phyloP scores from a whole-genome alignment of 2,329 filamentous ascomycete species.

The Penicillium sp. region DNA sequence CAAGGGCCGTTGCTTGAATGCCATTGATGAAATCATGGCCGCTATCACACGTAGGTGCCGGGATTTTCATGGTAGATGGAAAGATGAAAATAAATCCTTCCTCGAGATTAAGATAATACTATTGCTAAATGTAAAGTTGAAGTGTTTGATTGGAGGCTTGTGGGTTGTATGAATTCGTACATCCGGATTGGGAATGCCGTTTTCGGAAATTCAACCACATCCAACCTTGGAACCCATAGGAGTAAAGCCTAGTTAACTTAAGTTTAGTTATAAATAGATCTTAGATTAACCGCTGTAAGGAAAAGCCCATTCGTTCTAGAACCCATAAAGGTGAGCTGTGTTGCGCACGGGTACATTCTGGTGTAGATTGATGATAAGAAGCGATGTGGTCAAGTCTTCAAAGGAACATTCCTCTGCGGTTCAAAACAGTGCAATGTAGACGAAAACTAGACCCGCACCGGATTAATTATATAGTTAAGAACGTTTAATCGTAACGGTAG shows the following conservation, averaged over 20 bases:
- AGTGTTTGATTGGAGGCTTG: neutral
- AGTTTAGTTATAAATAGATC: neutral
- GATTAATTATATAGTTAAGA: neutral
- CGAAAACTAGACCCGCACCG: neutral
- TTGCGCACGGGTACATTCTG: neutral
- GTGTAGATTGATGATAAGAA: neutral
- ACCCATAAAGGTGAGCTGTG: neutral
- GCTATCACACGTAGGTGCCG: neutral
- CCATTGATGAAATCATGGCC: neutral
- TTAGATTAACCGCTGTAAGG: neutral
- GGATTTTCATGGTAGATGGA: neutral
- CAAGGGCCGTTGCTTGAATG: neutral
- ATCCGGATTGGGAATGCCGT: conserved; percentile 5
- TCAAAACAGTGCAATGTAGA: too few relatives aligned
- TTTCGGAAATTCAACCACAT: neutral
- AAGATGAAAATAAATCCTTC: neutral
- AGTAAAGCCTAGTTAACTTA: neutral
- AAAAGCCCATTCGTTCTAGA: neutral
- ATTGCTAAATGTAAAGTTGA: neutral
- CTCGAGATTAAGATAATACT: neutral
- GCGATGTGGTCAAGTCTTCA: neutral
- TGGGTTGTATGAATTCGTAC: neutral
- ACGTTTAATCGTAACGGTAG: neutral
- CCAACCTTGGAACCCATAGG: neutral
- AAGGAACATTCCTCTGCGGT: too few relatives aligned